Base-by-base conservation (phyloP, 352 stramenopile species). In the Pythium dissimile region DNA sequence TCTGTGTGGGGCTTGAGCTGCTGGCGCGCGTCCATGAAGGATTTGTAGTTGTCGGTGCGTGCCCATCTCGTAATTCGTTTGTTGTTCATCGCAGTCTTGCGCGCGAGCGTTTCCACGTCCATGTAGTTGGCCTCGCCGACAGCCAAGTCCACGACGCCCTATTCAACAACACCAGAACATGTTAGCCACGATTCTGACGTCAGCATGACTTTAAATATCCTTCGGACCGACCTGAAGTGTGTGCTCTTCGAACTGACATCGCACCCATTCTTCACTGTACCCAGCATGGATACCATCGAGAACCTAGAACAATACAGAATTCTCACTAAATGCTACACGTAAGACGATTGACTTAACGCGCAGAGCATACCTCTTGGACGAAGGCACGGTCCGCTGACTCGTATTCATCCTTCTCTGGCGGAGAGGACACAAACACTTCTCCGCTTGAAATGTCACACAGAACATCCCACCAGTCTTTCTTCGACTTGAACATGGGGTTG, bases 401-500 rank as follows among this genome's bases (percentile, higher is more conserved):
- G 28, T 75, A 88, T 37, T 95, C 83, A 39, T 95, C 85, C 49
- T 84, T 81, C 51, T 95, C 85, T 2, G 71, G 55, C 11, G 66
- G 66, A 5, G 70, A 52, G 0, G 80, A 87, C 23, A 91, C 58
- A 9, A 90, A 54, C 8, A 93, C 75, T 60, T 93, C 83, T 7
- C 86, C 84, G 5, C 65, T 95, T 5, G 84, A 89, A 44, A 96
- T 79, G 65, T 97, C 86, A 37, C 84, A 94, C 21, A 96, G 64
- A 20, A 97, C 76, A 58, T 97, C 88, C 88, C 88, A 97, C 88
- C 88, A 97, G 46, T 96, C 87, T 20, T 75, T 73, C 60, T 94
- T 93, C 49, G 81, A 86, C 62, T 95, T 94, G 59, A 97, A 97
- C 87, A 97, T 96, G 1, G 88, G 88, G 51, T 97, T 97, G 16